phyloP scores from a whole-genome alignment of 75 land plant species.

The Pseudotsuga menziesii region DNA sequence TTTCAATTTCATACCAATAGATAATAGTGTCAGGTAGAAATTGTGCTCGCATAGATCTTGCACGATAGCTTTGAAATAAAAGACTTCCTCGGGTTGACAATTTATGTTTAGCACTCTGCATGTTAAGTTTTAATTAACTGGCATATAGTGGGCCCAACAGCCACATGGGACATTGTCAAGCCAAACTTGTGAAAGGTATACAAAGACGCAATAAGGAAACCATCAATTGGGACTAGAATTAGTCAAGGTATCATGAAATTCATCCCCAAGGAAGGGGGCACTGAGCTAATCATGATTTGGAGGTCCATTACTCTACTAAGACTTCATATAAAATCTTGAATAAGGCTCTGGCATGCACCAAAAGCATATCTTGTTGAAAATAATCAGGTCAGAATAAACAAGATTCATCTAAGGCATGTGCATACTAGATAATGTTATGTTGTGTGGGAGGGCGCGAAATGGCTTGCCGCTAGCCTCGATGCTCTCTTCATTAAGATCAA shows the following conservation, averaged over 20 bases:
- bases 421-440: neutral
- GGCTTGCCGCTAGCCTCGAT: neutral
- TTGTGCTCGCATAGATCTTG: too few relatives aligned
- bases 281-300: neutral
- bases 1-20: too few relatives aligned
- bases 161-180: neutral
- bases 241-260: neutral
- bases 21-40: too few relatives aligned
- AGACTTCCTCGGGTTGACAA: too few relatives aligned
- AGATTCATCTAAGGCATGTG: neutral
- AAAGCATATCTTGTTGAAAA: neutral
- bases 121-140: too few relatives aligned
- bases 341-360: neutral
- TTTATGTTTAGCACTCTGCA: too few relatives aligned
- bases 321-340: neutral
- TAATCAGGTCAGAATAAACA: neutral
- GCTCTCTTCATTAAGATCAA: neutral
- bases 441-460: neutral
- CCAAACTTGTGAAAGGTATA: neutral
- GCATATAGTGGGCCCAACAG: too few relatives aligned
- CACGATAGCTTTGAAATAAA: too few relatives aligned
- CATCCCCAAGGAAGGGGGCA: neutral
- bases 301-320: neutral
- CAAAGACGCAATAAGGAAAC: neutral
- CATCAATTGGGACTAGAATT: neutral